Base-by-base conservation (phyloP, 2,329 filamentous ascomycete species). In the Gaeumannomyces tritici region DNA sequence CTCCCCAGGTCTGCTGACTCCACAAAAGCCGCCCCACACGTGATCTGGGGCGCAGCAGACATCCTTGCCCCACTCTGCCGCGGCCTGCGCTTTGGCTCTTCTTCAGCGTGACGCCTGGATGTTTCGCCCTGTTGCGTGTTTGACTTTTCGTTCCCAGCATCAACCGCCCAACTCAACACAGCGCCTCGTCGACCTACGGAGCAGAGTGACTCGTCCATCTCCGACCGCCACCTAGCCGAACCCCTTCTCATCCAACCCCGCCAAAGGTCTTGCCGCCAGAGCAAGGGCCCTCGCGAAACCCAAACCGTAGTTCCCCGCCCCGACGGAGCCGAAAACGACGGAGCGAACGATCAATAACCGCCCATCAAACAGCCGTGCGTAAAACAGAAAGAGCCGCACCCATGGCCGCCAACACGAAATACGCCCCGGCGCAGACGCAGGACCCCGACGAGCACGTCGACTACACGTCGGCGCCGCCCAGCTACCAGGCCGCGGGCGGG, bases 391-490 rank as follows among this genome's bases (percentile, higher is more conserved):
- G 5, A 33, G 12, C 31, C 7, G 31, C 54, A 55, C 65, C 29
- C 59, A 73, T 73, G 71, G 66, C 72, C 29, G 64, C 86, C 65
- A 91, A 85, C 69, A 81, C 91, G 61, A 95, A 93, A 77, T 98
- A 97, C 75, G 83, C 89, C 67, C 83, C 87, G 61, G 91, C 91
- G 69, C 87, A 92, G 27, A 89, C 91, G 79, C 89, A 90, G 73
- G 93, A 97, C 78, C 93, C 92, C 57, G 84, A 96, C 69, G 89
- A 90, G 69, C 76, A 80, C 66, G 73, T 74, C 67, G 67, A 73
- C 68, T 93, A 89, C 78, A 82, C 87, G 63, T 87, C 91, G 71
- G 83, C 92, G 71, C 93, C 93, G 67, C 93, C 93, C 26, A 90
- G 90, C 64, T 97, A 97, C 79, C 79, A 80, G 68, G 72, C 77